These are phyloP conservation scores for Vanilla planifolia DNA, from an alignment of 106 monocot genomes.

Conservation along the genomic window DNA sequence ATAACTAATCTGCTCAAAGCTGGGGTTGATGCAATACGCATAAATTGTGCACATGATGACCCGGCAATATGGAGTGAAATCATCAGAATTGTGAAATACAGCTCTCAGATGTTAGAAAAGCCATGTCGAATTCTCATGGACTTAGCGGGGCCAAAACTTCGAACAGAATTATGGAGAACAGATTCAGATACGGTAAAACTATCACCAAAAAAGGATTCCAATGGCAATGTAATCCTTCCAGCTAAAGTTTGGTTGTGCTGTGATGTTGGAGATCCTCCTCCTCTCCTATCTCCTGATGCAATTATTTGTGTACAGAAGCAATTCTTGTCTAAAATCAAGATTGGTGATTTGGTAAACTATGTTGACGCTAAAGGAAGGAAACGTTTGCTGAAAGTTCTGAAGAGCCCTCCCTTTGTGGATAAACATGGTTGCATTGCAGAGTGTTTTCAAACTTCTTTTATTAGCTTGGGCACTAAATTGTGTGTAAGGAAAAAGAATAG, in stretches of 20 bases:
- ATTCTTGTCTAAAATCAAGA: constrained; percentile 22
- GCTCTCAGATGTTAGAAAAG: constrained; percentile 29
- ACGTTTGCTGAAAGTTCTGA: constrained; percentile 19
- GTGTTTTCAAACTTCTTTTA: constrained; percentile 26
- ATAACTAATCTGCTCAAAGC: constrained; percentile 21
- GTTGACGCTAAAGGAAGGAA: constrained; percentile 32
- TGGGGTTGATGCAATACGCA: constrained; percentile 23
- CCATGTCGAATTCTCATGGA: constrained; percentile 53
- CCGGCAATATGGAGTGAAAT: constrained; percentile 28
- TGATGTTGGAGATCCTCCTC: constrained; percentile 23
- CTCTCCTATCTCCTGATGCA: constrained; percentile 16
- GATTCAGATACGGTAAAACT: constrained; percentile 22
- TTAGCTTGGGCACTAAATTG: constrained; percentile 27
- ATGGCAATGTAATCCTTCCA: constrained; percentile 18
- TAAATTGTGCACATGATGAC: constrained; percentile 39
- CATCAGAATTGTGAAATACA: constrained; percentile 19
- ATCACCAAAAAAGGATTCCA: constrained; percentile 25
- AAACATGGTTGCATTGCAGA: constrained; percentile 29
- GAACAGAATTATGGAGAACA: constrained; percentile 17
- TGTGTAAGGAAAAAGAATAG: constrained; percentile 19
- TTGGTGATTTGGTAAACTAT: constrained; percentile 18
- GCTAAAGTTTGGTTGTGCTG: constrained; percentile 33
- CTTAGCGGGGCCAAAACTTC: constrained; percentile 42
- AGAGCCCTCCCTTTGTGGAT: constrained; percentile 10
- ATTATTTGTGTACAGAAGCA: constrained; percentile 19